These are phyloP conservation scores for Candida smagusa DNA, from an alignment of 1,139 yeast genomes.

Conservation along the genomic window DNA sequence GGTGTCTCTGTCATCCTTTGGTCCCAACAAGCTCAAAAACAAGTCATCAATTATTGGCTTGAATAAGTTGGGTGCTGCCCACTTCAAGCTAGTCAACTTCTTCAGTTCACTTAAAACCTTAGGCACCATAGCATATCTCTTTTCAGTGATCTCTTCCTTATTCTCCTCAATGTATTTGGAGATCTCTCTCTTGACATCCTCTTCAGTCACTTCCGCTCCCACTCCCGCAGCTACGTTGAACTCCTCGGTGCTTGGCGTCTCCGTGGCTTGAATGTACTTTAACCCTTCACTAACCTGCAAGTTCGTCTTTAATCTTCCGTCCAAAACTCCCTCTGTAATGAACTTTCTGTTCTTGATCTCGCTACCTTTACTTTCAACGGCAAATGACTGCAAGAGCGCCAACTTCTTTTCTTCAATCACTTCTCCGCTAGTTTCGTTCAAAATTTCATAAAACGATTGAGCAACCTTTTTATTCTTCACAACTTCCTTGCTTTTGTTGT, in stretches of 20 bases:
- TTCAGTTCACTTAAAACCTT: slow-evolving; percentile 73
- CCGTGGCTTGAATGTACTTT: slow-evolving; percentile 59
- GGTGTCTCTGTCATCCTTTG: slow-evolving; percentile 92
- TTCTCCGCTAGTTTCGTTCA: slow-evolving; percentile 32
- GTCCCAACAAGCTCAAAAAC: slow-evolving; percentile 71
- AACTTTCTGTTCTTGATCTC: slow-evolving; percentile 43
- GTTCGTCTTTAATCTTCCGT: slow-evolving; percentile 60
- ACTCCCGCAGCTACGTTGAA: slow-evolving; percentile 74
- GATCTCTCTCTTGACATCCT: slow-evolving; percentile 59
- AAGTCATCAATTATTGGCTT: slow-evolving; percentile 84
- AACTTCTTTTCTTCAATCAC: slow-evolving; percentile 46
- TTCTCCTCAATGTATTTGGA: slow-evolving; percentile 56
- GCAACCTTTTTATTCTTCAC: slow-evolving; percentile 83
- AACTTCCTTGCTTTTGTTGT: slow-evolving; percentile 69
- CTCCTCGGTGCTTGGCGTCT: slow-evolving; percentile 36
- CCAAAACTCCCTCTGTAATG: slow-evolving; percentile 59
- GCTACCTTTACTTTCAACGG: slow-evolving; percentile 56
- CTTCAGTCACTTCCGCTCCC: slow-evolving; percentile 68
- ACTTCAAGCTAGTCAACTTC: slow-evolving; percentile 69
- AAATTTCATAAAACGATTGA: slow-evolving; percentile 58
- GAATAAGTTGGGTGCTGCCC: slow-evolving; percentile 87
- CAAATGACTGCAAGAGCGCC: slow-evolving; percentile 72
- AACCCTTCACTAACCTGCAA: slow-evolving; percentile 82
- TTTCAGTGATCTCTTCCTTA: slow-evolving; percentile 55
- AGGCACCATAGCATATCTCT: slow-evolving; percentile 78